Base-by-base conservation (phyloP, 345 rosid species). In the sweet orange (Citrus sinensis) region DNA sequence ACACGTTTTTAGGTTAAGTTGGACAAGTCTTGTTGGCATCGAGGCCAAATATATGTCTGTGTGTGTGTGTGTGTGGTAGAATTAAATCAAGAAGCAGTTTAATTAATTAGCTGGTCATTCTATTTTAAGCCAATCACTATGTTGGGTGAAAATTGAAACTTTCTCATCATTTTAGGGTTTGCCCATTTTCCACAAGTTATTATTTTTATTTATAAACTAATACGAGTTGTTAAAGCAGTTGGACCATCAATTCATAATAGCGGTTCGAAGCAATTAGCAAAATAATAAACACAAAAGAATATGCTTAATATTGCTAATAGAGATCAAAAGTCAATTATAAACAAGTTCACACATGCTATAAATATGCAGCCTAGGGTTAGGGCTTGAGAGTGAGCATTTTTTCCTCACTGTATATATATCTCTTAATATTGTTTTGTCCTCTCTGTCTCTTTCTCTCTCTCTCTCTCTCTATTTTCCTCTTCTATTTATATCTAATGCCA, bases 311-410 rank as follows among this genome's bases (percentile, higher is more conserved):
- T 25, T 29, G 17, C 22, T 54, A 74, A 42, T 2, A 42, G 66
- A 64, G 3, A 75, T 24, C 68, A 49, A 24, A 46, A 16, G 51
- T 37, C 19, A 80, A 59, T 55, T 9, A 75, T n/a, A 37, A 51
- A 16, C 29, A 79, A 32, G 76, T 46, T 69, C 72, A 64, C 79
- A 64, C 77, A 63, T 29, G 73, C 80, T 88, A 85, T 88, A 87
- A 85, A 81, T 88, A 82, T 49, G 68, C 62, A 32, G 74, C 22
- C 80, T 87, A 89, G 92, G 92, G 90, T 89, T 89, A 87, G 92
- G 92, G 87, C 79, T 81, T 73, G 39, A 25, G 16, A 22, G 76
- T 55, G 55, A 51, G 11, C 35, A 27, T 27, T 54, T 66, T 60
- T 60, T 49, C 56, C 74, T 77, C 78, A 35, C 67, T 78, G 63